Base-by-base conservation (phyloP, 148 eudicot genomes). In the Drosera capensis region DNA sequence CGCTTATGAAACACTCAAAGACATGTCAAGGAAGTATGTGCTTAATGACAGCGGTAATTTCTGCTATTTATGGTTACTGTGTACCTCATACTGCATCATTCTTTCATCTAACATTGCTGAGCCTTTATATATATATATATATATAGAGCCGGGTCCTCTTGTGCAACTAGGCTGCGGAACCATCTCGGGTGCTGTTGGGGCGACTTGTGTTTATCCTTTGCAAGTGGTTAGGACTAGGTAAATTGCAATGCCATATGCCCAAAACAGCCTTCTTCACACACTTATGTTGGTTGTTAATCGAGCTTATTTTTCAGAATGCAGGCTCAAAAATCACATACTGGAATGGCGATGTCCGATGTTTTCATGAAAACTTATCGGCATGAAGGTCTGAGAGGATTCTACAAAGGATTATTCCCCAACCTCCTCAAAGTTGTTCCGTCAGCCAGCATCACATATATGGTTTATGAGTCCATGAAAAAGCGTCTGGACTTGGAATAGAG, bases 191-290 rank as follows among this genome's bases (percentile, higher is more conserved):
- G 73, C 97, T 21, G 73, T 88, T 48, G 97, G 97, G 63, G 97
- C 97, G 38, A 83, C 86, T 2, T 88, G 82, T 67, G 97, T 88
- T 49, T 88, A 88, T 49, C 97, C 97, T 0, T 67, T 88, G 64
- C 97, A 88, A 63, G 97, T 88, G 48, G 67, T 88, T 62, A 78
- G 97, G 68, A 88, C 97, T 28, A 88, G 97, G 97, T 83, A 70
- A 48, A 52, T 17, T 14, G 7, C 11, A 9, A 2, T 45, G 2
- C 9, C 25, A 14, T 12, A 45, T 23, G 6, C 3, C 14, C 18
- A 23, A 45, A 14, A 23, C 23, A 5, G n/a, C 12, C 29, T 45
- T 22, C 49, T 22, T 43, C 20, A 24, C 11, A 5, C 23, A n/a
- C 17, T 14, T 11, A 2, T 45, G 18, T 23, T 13, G 16, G 29